Evolutionary conservation across 257 asterid genomes (phyloP).

Genomic region (Avicennia marina): DNA sequence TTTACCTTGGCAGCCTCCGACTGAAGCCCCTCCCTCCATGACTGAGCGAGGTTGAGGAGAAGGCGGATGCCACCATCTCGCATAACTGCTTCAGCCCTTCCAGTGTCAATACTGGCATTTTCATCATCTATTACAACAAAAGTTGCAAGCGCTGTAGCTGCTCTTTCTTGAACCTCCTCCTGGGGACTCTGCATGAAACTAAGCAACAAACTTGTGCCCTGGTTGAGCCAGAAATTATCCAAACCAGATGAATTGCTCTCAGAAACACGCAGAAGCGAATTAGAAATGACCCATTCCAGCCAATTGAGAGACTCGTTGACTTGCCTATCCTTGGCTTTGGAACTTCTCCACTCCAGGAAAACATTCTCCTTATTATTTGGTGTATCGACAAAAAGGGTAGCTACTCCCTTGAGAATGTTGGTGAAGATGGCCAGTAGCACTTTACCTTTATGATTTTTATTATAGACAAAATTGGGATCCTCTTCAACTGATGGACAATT

Average conservation of each 20-base stretch:
- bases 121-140: constrained; percentile 63
- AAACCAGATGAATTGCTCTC: constrained; percentile 63
- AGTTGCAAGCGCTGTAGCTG: constrained; percentile 61
- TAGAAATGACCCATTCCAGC: constrained; percentile 74
- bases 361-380: constrained; percentile 42
- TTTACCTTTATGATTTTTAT: constrained; percentile 51
- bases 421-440: constrained; percentile 55
- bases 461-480: constrained; percentile 46
- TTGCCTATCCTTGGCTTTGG: constrained; percentile 36
- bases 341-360: constrained; percentile 47
- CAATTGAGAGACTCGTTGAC: constrained; percentile 51
- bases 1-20: constrained; percentile 54
- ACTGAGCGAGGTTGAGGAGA: constrained; percentile 51
- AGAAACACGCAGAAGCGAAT: constrained; percentile 73
- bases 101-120: constrained; percentile 51
- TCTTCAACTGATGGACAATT: constrained; percentile 52
- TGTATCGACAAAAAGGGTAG: constrained; percentile 46
- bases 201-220: constrained; percentile 18
- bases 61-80: constrained; percentile 49
- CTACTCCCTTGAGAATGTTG: constrained; percentile 52
- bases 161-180: constrained; percentile 72
- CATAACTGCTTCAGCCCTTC: constrained; percentile 59
- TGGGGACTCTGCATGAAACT: constrained; percentile 50
- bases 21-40: constrained; percentile 33
- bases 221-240: constrained; percentile 53